A percentile compares a stretch with the other conserved stretches of the same genome.
phyloP scores from a whole-genome alignment of 805 yeast genomes.

The Starmerella cellae region DNA sequence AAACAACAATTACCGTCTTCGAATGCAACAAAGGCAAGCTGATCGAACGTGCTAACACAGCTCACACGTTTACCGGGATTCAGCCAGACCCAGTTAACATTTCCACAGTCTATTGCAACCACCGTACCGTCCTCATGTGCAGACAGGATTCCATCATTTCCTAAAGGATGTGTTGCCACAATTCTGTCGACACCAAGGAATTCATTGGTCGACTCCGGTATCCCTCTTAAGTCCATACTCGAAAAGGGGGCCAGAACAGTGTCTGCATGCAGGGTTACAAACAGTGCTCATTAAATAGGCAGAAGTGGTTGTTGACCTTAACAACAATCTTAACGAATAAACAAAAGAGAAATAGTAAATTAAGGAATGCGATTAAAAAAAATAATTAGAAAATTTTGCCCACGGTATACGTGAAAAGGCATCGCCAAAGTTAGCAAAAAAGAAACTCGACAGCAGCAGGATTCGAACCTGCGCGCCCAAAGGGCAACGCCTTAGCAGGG shows the following conservation, averaged over 20 bases:
- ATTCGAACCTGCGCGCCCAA: constrained; percentile 23
- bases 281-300: too few species aligned
- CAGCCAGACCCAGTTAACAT: constrained; percentile 1
- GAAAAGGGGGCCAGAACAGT: not conserved
- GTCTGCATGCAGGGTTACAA: too few species aligned
- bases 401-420: too few species aligned
- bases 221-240: not conserved
- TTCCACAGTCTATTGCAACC: not conserved
- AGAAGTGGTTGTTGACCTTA: too few species aligned
- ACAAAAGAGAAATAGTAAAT: too few species aligned
- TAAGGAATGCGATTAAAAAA: too few species aligned
- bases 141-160: not conserved
- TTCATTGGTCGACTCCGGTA: not conserved
- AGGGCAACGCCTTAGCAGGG: constrained; percentile 23
- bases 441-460: constrained; percentile 19
- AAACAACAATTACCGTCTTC: not conserved
- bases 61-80: constrained; percentile 10
- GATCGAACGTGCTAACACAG: constrained; percentile 1
- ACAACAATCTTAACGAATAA: too few species aligned
- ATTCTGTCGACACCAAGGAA: too few species aligned
- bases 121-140: constrained; percentile 11
- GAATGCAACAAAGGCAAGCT: constrained; percentile 3
- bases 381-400: too few species aligned
- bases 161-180: not conserved
- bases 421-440: too few species aligned